These are phyloP conservation scores for Penicillium decumbens DNA, from an alignment of 2,329 filamentous ascomycete species.

Conservation along the genomic window DNA sequence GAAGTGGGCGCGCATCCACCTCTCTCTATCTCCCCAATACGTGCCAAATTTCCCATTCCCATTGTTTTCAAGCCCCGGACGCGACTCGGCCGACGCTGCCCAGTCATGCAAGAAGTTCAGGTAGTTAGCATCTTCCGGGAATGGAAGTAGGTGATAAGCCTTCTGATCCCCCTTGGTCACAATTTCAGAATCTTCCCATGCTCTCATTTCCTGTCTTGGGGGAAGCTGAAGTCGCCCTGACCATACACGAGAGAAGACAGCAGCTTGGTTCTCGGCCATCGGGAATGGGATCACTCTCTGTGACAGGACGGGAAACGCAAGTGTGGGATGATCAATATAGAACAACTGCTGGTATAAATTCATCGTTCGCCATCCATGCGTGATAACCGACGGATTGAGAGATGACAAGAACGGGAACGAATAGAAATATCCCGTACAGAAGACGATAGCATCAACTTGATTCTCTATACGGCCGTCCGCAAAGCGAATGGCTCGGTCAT, in stretches of 20 bases:
- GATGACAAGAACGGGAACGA: conserved; percentile 66
- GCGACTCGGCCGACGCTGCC: conserved; percentile 35
- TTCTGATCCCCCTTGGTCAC: conserved; percentile 46
- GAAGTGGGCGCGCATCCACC: conserved; percentile 68
- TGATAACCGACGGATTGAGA: conserved; percentile 55
- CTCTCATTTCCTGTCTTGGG: conserved; percentile 57
- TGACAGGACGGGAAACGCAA: conserved; percentile 71
- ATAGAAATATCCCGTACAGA: conserved; percentile 87
- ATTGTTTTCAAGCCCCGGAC: conserved; percentile 40
- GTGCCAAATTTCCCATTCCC: conserved; percentile 63
- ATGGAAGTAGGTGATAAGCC: conserved; percentile 53
- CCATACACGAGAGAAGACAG: conserved; percentile 72
- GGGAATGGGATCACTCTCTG: conserved; percentile 88
- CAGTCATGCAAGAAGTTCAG: conserved; percentile 44
- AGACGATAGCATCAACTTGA: conserved; percentile 71
- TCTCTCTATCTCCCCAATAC: conserved; percentile 64
- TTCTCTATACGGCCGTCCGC: conserved; percentile 60
- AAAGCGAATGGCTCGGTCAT: conserved; percentile 61
- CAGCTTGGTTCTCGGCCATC: conserved; percentile 70
- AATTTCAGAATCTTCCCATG: conserved; percentile 56
- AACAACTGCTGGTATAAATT: conserved; percentile 77
- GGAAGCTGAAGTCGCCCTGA: conserved; percentile 66
- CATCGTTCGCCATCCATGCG: conserved; percentile 64
- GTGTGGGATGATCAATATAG: conserved; percentile 67
- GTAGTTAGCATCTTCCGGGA: conserved; percentile 46